Evolutionary conservation across 768 basidiomycete genomes (phyloP), one percentile per base, ranked within the genome.

Genomic region (Boletus insuetus): DNA sequence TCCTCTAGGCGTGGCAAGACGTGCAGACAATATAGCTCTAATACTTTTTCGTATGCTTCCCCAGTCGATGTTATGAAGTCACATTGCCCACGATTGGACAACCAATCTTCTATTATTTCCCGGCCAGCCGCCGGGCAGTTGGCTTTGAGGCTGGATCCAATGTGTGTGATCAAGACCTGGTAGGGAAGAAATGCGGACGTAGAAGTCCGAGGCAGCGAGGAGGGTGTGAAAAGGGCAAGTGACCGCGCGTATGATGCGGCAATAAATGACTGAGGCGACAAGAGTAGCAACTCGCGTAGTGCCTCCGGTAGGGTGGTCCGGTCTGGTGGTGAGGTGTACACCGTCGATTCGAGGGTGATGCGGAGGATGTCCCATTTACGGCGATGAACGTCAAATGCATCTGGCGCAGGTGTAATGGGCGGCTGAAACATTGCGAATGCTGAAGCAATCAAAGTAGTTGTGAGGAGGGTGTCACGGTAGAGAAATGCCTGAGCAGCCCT

Each of bases 301-400:
- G 79, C 53, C 20, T 77, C 71, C 0, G 88, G 87, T 14, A 88
- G 69, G 19, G 56, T 46, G 6, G 51, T n/a, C 29, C 59, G 59
- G 49, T 71, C 67, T 19, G 83, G 80, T 1, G 75, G 74, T 3
- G 86, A 79, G 14, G 82, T 68, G 64, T 87, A 90, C 26, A 89
- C 71, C 1, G 86, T 89, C 1, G 85, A 82, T 66, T 93, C 90
- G 51, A 91, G 79, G 0, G 90, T 93, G 58, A 94, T 86, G 24
- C 91, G 81, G 8, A 94, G 83, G 53, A 94, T 83, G 64, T 94
- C 91, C 91, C 91, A 94, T 74, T 91, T 92, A 53, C 85, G 77
- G 17, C 91, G 82, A 46, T 77, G 74, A 20, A 79, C 72, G 52
- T 78, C 75, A 5, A 83, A 75, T 4, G 62, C 45, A 55, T 84